phyloP scores from a whole-genome alignment of 2,329 filamentous ascomycete species.

The Byssothecium circinans region DNA sequence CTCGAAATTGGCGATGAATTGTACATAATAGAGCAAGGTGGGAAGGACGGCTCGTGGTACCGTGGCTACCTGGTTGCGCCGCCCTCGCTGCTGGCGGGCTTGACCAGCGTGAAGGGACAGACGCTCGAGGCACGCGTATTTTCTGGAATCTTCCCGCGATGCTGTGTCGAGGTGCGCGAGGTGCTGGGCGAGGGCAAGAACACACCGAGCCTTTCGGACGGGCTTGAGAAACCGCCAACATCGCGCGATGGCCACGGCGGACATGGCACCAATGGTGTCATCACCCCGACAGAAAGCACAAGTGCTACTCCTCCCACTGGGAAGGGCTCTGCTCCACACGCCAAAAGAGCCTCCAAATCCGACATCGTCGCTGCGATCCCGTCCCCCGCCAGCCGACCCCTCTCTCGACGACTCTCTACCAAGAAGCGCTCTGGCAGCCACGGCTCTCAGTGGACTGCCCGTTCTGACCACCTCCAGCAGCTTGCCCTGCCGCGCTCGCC shows the following conservation, averaged over 20 bases:
- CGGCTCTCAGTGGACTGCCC: constrained; percentile 43
- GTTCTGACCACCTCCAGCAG: constrained; percentile 44
- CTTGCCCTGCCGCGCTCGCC: constrained; percentile 44
- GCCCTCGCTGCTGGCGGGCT: constrained; percentile 84
- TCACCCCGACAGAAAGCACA: constrained; percentile 44
- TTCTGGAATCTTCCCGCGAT: constrained; percentile 95
- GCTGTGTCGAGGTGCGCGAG: constrained; percentile 93
- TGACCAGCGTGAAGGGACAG: constrained; percentile 89
- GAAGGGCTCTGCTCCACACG: constrained; percentile 16
- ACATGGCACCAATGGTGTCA: constrained; percentile 39
- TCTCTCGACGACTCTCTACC: constrained; percentile 33
- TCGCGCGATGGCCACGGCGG: constrained; percentile 21
- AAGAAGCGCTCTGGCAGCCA: constrained; percentile 40
- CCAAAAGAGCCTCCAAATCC: constrained; percentile 25
- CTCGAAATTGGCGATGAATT: constrained; percentile 97
- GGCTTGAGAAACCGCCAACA: constrained; percentile 15
- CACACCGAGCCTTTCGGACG: constrained; percentile 17
- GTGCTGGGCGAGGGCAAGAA: constrained; percentile 67
- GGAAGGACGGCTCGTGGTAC: constrained; percentile 82
- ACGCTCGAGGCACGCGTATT: constrained; percentile 95
- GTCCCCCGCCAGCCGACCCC: constrained; percentile 26
- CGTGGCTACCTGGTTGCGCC: constrained; percentile 94
- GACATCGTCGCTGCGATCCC: constrained; percentile 29
- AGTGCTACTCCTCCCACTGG: constrained; percentile 24
- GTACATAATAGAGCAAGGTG: constrained; percentile 97